These are phyloP conservation scores for Microbotryum silenes-acaulis DNA, from an alignment of 1,284 basidiomycete species.

Conservation along the genomic window DNA sequence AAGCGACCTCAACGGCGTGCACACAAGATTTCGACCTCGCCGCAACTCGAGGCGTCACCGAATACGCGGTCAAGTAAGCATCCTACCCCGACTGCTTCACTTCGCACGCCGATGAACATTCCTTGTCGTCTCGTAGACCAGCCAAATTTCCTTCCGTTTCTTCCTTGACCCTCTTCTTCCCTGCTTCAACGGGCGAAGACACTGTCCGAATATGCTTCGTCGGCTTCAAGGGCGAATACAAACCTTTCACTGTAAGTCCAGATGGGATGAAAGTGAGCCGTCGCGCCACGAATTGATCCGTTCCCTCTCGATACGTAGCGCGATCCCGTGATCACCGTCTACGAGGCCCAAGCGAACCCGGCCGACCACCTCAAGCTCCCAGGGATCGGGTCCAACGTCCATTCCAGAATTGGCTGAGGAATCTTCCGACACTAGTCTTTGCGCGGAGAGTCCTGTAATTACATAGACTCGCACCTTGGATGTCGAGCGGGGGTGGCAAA, in stretches of 20 bases:
- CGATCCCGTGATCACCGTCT: constrained; percentile 33
- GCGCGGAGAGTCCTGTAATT: too few relatives aligned
- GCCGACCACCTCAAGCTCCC: constrained; percentile 35
- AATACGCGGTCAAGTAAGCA: constrained; percentile 32
- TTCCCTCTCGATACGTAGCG: constrained; percentile 4
- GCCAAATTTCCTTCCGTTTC: constrained; percentile 32
- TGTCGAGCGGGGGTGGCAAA: too few relatives aligned
- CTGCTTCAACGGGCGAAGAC: constrained; percentile 34
- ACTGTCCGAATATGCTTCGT: constrained; percentile 34
- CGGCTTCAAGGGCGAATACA: constrained; percentile 36
- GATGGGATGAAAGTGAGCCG: neutral
- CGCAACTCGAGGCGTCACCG: constrained; percentile 27
- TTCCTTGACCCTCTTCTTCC: constrained; percentile 36
- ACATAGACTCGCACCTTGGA: too few relatives aligned
- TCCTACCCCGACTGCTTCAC: neutral
- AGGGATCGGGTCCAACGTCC: constrained; percentile 22
- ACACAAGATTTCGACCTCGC: constrained; percentile 35
- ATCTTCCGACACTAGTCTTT: neutral
- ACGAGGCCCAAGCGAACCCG: constrained; percentile 36
- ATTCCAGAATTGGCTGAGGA: constrained; percentile 18
- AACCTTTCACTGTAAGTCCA: constrained; percentile 15
- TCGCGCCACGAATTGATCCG: neutral
- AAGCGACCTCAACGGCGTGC: constrained; percentile 24
- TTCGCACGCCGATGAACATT: neutral
- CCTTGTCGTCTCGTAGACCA: constrained; percentile 12